These are phyloP conservation scores for Mycena epipterygia DNA, from an alignment of 768 basidiomycete genomes.

Conservation along the genomic window DNA sequence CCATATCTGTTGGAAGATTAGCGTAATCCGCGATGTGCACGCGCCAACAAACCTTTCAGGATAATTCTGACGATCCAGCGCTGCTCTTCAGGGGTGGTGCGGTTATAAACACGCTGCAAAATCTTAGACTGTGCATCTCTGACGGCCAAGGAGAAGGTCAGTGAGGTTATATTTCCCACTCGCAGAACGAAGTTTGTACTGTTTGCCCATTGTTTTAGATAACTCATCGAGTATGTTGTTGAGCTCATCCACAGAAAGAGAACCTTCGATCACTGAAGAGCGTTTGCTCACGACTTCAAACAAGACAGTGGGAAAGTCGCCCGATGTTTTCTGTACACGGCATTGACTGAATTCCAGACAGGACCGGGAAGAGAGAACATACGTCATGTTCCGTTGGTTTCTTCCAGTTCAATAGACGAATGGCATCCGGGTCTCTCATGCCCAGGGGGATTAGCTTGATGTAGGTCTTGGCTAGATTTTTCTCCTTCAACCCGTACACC, in stretches of 20 bases:
- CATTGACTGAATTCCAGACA: not conserved
- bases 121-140: slow-evolving; percentile 85
- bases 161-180: not conserved
- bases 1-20: slow-evolving; percentile 72
- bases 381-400: slow-evolving; percentile 79
- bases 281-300: slow-evolving; percentile 90
- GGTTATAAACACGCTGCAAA: slow-evolving; percentile 82
- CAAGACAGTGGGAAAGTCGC: slow-evolving; percentile 90
- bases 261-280: slow-evolving; percentile 83
- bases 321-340: slow-evolving; percentile 71
- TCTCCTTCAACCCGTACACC: slow-evolving; percentile 95
- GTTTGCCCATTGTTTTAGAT: slow-evolving; percentile 77
- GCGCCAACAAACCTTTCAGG: slow-evolving; percentile 79
- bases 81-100: slow-evolving; percentile 88
- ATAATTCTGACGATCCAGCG: slow-evolving; percentile 97
- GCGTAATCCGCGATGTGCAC: not conserved
- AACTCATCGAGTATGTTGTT: slow-evolving; percentile 88
- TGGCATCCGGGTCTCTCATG: slow-evolving; percentile 82
- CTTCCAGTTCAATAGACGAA: slow-evolving; percentile 92
- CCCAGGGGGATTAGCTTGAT: slow-evolving; percentile 91
- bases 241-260: slow-evolving; percentile 84
- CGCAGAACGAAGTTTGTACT: slow-evolving; percentile 58
- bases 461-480: slow-evolving; percentile 92
- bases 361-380: slow-evolving; percentile 40
- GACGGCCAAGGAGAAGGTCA: slow-evolving; percentile 36